Conservation (phyloP, 2,329 filamentous ascomycete genomes). For the Beauveria brongniartii region DNA sequence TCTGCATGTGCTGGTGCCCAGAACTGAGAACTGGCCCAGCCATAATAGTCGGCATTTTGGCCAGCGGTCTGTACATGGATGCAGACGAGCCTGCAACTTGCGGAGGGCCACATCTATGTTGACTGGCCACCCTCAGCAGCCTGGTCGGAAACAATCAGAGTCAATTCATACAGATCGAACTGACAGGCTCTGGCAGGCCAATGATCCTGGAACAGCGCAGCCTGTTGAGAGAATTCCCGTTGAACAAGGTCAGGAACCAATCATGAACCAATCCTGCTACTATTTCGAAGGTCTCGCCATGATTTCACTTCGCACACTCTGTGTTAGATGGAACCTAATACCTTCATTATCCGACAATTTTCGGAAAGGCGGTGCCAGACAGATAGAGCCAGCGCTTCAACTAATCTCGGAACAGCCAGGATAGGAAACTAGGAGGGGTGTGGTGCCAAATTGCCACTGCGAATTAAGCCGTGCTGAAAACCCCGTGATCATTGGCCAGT, state of each 20-base stretch:
- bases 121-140: background rate
- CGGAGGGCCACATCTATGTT: background rate
- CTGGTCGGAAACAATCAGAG: background rate
- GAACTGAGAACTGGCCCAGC: background rate
- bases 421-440: background rate
- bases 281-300: background rate
- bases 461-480: background rate
- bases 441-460: background rate
- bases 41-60: background rate
- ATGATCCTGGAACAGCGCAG: background rate
- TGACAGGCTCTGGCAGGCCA: background rate
- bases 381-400: background rate
- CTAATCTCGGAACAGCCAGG: constrained; percentile 5
- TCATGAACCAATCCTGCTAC: too few relatives aligned
- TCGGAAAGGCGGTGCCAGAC: background rate
- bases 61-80: background rate
- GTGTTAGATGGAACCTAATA: background rate
- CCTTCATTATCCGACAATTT: constrained; percentile 2
- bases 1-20: background rate
- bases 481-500: constrained; percentile 5
- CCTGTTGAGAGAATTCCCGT: too few relatives aligned
- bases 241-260: background rate
- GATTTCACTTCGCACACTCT: background rate
- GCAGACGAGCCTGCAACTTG: background rate
- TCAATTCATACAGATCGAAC: background rate